phyloP scores from a whole-genome alignment of 768 basidiomycete genomes.

The Suillus tomentosus region DNA sequence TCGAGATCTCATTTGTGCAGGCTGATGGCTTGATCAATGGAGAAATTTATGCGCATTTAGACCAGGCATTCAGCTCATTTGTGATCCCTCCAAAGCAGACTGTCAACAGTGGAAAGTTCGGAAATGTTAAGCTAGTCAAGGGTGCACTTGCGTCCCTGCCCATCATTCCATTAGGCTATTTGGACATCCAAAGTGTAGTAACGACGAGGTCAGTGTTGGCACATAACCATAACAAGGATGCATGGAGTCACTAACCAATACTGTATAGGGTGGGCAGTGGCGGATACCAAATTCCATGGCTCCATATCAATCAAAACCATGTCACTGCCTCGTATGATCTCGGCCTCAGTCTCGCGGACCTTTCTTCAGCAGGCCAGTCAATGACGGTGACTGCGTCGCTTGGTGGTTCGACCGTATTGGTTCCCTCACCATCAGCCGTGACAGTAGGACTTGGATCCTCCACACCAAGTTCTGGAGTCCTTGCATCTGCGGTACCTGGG shows the following conservation, averaged over 20 bases:
- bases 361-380: conserved; percentile 21
- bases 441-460: conserved; percentile 2
- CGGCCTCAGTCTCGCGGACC: conserved; percentile 21
- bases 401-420: not conserved
- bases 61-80: conserved; percentile 54
- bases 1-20: conserved; percentile 60
- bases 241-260: not conserved
- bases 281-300: conserved; percentile 68
- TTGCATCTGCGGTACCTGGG: not conserved
- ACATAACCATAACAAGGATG: not conserved
- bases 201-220: conserved; percentile 40
- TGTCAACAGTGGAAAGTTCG: conserved; percentile 60
- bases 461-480: conserved; percentile 4
- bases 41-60: conserved; percentile 58
- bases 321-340: conserved; percentile 53
- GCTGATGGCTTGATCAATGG: conserved; percentile 55
- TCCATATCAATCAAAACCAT: conserved; percentile 53
- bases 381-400: conserved; percentile 6
- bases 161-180: conserved; percentile 54
- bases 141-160: conserved; percentile 57
- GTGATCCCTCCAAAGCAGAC: conserved; percentile 58
- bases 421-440: not conserved
- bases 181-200: conserved; percentile 55
- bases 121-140: conserved; percentile 58
- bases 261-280: conserved; percentile 44